Evolutionary conservation across 768 basidiomycete species (phyloP).

Genomic region (Xanthoconium stramineum): DNA sequence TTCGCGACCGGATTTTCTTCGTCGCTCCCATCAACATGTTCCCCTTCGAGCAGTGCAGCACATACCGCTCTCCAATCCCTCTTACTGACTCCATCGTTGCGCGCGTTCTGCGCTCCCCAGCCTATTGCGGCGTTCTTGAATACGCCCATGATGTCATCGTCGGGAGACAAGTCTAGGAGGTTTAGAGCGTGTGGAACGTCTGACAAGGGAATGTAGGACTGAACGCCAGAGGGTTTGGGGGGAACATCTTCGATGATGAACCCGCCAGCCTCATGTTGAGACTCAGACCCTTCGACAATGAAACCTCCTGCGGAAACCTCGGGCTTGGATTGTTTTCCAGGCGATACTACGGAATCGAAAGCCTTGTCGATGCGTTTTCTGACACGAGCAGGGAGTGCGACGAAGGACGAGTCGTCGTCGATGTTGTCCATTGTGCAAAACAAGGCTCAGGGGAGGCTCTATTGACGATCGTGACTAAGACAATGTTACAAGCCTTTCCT

Average conservation of each 20-base stretch:
- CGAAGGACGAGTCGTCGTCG: conserved; percentile 36
- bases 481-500: conserved; percentile 40
- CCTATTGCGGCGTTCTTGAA: conserved; percentile 76
- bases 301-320: conserved; percentile 33
- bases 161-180: conserved; percentile 59
- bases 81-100: conserved; percentile 44
- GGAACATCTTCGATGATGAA: conserved; percentile 29
- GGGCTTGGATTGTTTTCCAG: not conserved
- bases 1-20: conserved; percentile 8
- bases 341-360: conserved; percentile 36
- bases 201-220: conserved; percentile 47
- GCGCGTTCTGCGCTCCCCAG: conserved; percentile 45
- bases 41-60: conserved; percentile 61
- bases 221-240: conserved; percentile 2
- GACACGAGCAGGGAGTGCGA: conserved; percentile 38
- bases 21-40: conserved; percentile 24
- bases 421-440: not conserved
- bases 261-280: conserved; percentile 26
- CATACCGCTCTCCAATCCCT: conserved; percentile 83
- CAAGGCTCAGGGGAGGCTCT: not conserved
- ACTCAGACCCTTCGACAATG: conserved; percentile 25
- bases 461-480: not conserved
- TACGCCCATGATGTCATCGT: conserved; percentile 70
- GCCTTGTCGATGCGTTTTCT: conserved; percentile 51
- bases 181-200: conserved; percentile 61